These are phyloP conservation scores for Rhynchosporium agropyri DNA, from an alignment of 2,329 filamentous ascomycete species.

Conservation along the genomic window DNA sequence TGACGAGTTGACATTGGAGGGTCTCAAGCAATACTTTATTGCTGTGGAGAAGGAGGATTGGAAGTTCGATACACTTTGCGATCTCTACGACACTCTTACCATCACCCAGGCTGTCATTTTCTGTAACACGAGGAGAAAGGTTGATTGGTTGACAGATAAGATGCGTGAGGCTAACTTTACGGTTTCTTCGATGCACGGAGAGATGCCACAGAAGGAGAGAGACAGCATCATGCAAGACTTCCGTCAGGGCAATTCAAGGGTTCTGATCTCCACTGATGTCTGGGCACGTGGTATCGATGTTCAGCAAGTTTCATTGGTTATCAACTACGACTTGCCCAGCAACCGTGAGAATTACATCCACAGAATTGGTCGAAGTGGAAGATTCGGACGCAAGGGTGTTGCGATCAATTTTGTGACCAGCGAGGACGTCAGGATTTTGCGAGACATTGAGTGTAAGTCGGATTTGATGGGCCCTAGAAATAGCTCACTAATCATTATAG, in stretches of 20 bases:
- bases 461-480: background rate
- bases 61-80: conserved; percentile 98
- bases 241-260: conserved; percentile 91
- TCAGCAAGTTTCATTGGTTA: conserved; percentile 95
- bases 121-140: conserved; percentile 98
- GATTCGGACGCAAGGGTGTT: conserved; percentile 97
- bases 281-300: conserved; percentile 99
- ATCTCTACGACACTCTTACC: conserved; percentile 97
- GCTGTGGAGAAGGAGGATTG: conserved; percentile 99
- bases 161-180: conserved; percentile 99
- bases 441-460: conserved; percentile 87
- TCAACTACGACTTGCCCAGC: conserved; percentile 97
- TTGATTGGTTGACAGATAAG: conserved; percentile 99
- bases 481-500: conserved; percentile 43
- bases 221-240: conserved; percentile 99
- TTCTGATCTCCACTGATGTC: conserved; percentile 95
- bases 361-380: conserved; percentile 91
- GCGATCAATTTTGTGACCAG: conserved; percentile 99
- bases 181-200: conserved; percentile 97
- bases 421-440: conserved; percentile 94
- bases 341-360: conserved; percentile 99
- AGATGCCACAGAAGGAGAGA: conserved; percentile 98
- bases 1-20: conserved; percentile 96
- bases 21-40: conserved; percentile 98
- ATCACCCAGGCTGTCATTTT: conserved; percentile 99